Evolutionary conservation across 176 grass and related monocot genomes (phyloP), one percentile per base, ranked within the genome.

Genomic region (Carex myosuroides): DNA sequence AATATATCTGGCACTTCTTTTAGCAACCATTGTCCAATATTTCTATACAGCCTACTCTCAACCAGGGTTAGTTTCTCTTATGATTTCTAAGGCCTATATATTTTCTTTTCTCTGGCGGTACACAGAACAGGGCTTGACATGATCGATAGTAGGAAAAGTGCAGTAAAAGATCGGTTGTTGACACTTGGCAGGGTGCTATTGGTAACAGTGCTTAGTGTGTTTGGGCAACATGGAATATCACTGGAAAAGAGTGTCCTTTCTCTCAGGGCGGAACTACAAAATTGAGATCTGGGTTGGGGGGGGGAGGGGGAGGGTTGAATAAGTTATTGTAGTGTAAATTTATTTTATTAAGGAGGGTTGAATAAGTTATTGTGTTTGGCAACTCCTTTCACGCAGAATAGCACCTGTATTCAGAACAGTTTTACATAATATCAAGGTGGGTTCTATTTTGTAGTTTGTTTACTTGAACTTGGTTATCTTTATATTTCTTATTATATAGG

Each of bases 11-110:
- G 72, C 85, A 52, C 82, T 98, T 79, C 70, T 98, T 92, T 62
- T 91, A 60, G 81, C 85, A 10, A 64, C 95, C 30, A 56, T 98
- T 84, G 68, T 61, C 8, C 95, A 95, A 41, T 98, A 95, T 87
- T 87, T 98, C 65, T 89, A 85, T 63, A 95, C 95, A 66, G 84
- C 91, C 84, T 87, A 84, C 59, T 93, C 95, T 75, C 91, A 91
- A 35, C 95, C 95, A 74, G 95, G 92, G 95, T 98, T 91, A 70
- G 59, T 91, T 39, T 50, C 29, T 53, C 63, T 80, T 39, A n/a
- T 55, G 86, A 42, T 52, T 17, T 78, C 10, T 57, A 7, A 56
- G 14, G 52, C 22, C 57, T 50, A 1, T 75, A 30, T 80, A 37
- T 82, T 50, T 84, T 84, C 26, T 63, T 71, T 67, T 63, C n/a